Conservation (phyloP, 1,284 basidiomycete species). For the Austroboletus novae-zelandiae region DNA sequence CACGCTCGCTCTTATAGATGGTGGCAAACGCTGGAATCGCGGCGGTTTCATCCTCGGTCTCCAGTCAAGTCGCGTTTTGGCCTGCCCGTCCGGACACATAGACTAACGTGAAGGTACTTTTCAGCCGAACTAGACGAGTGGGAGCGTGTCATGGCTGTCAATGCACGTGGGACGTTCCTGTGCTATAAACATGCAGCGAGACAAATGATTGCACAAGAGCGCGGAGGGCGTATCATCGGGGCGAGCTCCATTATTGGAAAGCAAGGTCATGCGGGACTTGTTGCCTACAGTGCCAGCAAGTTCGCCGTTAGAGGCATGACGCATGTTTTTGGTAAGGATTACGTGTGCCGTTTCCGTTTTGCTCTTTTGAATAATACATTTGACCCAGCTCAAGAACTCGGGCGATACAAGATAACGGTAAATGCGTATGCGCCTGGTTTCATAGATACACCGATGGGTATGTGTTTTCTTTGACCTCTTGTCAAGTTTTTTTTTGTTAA, state of each 20-base stretch:
- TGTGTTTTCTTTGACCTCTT: neutral
- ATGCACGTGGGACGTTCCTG: conserved; percentile 29
- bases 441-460: conserved; percentile 19
- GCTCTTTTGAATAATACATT: no score
- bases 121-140: conserved; percentile 22
- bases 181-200: conserved; percentile 36
- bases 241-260: conserved; percentile 29
- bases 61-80: neutral
- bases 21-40: conserved; percentile 14
- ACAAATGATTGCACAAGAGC: conserved; percentile 37
- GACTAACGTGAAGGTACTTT: neutral
- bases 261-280: neutral
- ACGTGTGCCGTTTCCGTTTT: no score
- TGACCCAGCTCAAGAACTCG: conserved; percentile 31
- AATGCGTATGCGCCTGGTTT: conserved; percentile 21
- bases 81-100: neutral
- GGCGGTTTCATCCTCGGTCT: neutral
- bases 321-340: conserved; percentile 18
- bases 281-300: conserved; percentile 28
- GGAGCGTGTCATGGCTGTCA: conserved; percentile 28
- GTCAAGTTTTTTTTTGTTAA: no score
- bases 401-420: conserved; percentile 21
- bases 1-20: conserved; percentile 7
- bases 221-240: conserved; percentile 40
- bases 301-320: conserved; percentile 33